These are phyloP conservation scores for Curvularia eragrostidis DNA, from an alignment of 2,329 filamentous ascomycete genomes.

Conservation along the genomic window DNA sequence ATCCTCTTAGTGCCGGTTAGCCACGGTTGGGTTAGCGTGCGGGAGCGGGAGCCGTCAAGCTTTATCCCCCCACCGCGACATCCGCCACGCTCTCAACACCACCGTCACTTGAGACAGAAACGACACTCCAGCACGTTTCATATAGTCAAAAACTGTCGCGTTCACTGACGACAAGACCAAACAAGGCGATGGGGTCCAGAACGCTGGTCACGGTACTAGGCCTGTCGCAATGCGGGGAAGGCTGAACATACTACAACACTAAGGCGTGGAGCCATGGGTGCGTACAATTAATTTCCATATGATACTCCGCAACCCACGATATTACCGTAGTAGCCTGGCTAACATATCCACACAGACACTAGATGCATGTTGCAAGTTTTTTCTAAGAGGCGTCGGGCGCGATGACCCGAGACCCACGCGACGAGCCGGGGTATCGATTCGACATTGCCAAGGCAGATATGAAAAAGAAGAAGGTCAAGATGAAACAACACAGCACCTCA, in stretches of 20 bases:
- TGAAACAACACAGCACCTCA: background rate
- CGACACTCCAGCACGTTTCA: background rate
- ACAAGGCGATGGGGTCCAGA: background rate
- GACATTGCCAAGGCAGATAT: slow-evolving; percentile 11
- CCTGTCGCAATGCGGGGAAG: slow-evolving; percentile 4
- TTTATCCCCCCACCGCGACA: slow-evolving; percentile 18
- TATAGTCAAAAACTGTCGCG: background rate
- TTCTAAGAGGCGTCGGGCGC: slow-evolving; percentile 17
- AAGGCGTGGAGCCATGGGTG: slow-evolving; percentile 6
- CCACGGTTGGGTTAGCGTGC: slow-evolving; percentile 20
- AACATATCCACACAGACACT: slow-evolving; percentile 7
- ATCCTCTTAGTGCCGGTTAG: slow-evolving; percentile 22
- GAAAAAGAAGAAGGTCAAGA: slow-evolving; percentile 20
- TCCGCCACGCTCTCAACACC: slow-evolving; percentile 21
- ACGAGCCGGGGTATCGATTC: slow-evolving; percentile 19
- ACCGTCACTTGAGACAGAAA: background rate
- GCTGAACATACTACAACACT: background rate
- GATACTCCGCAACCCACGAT: slow-evolving; percentile 1
- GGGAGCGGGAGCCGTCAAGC: slow-evolving; percentile 6
- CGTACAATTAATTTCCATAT: slow-evolving; percentile 11
- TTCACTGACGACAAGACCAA: background rate
- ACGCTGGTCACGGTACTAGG: background rate
- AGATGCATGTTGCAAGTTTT: slow-evolving; percentile 13
- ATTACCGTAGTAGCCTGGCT: slow-evolving; percentile 14
- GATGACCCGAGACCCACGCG: slow-evolving; percentile 17